Base-by-base conservation (phyloP, 192 early-diverging fungal species). In the Spizellomyces sp. region DNA sequence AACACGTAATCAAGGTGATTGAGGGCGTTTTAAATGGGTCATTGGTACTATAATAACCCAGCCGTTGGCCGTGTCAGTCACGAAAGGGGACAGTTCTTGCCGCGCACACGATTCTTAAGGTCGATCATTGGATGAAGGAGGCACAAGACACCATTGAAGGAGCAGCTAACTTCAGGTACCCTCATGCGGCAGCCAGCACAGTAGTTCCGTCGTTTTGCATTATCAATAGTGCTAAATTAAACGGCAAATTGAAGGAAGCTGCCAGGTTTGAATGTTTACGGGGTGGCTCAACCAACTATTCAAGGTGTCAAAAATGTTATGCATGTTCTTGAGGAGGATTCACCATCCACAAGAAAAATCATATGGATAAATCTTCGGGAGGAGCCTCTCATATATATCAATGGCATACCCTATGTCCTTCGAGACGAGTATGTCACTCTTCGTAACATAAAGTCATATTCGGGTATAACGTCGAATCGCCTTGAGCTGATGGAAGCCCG, bases 301-400 rank as follows among this genome's bases (percentile, higher is more conserved):
- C 79, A 86, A 9, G 88, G 88, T 0, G 63, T 86, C 36, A 77
- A 81, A 45, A 81, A 77, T 22, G 79, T 90, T 0, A 61, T 88
- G 15, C 46, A 64, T 14, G 58, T 43, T 6, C 50, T 82, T 8
- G 67, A 60, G n/a, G 14, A 75, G 19, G 73, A 64, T 9, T 50
- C 69, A 8, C 36, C 43, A 5, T 9, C 41, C 41, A 67, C 44
- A 42, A 73, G 59, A 44, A 14, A 15, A 14, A 75, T 88, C 22
- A 48, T 85, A n/a, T 87, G 86, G 86, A 87, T 88, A 58, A 90
- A 90, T 66, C 61, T 89, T n/a, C 77, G 88, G 45, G 88, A 90
- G 68, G 88, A 90, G 59, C 88, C 88, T 9, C 79, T 90, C 27
- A 85, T 87, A 22, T 90, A 90, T 66, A 80, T 90, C 58, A 87